Conservation (phyloP, 805 yeast species). For the Candida jianshihensis region DNA sequence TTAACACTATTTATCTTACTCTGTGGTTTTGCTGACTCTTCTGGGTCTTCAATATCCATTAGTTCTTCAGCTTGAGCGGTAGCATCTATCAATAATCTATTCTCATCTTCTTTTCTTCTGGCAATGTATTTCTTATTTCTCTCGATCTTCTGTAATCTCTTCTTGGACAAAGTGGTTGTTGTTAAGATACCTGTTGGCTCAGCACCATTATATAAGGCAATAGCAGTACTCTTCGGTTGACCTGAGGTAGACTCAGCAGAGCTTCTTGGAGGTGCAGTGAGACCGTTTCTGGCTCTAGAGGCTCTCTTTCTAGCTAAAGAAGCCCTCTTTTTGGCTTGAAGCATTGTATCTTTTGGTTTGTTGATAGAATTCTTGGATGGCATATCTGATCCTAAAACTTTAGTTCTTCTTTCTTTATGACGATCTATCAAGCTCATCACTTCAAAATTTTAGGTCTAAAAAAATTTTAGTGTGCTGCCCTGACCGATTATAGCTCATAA, state of each 20-base stretch:
- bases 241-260: slow-evolving; percentile 36
- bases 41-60: slow-evolving; percentile 39
- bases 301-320: slow-evolving; percentile 50
- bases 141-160: slow-evolving; percentile 70
- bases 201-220: slow-evolving; percentile 32
- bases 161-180: slow-evolving; percentile 62
- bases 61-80: slow-evolving; percentile 39
- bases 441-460: too few species aligned
- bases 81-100: slow-evolving; percentile 40
- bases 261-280: slow-evolving; percentile 39
- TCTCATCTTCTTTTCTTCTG: slow-evolving; percentile 37
- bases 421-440: background rate
- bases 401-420: too few species aligned
- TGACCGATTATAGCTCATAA: too few species aligned
- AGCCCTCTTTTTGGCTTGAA: slow-evolving; percentile 42
- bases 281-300: slow-evolving; percentile 37
- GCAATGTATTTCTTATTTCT: slow-evolving; percentile 71
- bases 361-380: slow-evolving; percentile 79
- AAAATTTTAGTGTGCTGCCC: too few species aligned
- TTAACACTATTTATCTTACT: slow-evolving; percentile 43
- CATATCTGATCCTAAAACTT: too few species aligned
- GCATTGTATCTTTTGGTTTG: slow-evolving; percentile 61
- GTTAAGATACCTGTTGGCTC: slow-evolving; percentile 28
- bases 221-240: slow-evolving; percentile 32
- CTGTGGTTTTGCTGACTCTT: slow-evolving; percentile 2